These are phyloP conservation scores for Alloteropsis semialata DNA, from an alignment of 176 grass and related monocot species.

Conservation along the genomic window DNA sequence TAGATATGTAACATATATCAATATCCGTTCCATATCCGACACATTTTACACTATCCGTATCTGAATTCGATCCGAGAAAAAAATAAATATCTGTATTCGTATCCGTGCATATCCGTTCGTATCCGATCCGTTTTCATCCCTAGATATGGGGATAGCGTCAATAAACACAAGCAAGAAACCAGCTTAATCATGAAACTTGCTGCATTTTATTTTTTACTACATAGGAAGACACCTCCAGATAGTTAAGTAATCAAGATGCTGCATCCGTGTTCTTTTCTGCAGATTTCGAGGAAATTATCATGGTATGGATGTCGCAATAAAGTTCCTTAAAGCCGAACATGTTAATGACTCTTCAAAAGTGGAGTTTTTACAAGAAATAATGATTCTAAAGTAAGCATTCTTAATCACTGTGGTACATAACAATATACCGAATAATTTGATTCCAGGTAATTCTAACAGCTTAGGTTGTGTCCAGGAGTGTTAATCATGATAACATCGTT, in stretches of 20 bases:
- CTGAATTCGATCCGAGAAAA: too few relatives aligned
- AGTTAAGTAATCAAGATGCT: background rate
- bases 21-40: too few relatives aligned
- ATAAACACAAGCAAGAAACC: background rate
- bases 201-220: background rate
- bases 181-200: background rate
- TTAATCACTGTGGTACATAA: constrained; percentile 16
- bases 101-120: too few relatives aligned
- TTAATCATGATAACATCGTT: constrained; percentile 81
- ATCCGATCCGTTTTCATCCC: too few relatives aligned
- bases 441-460: constrained; percentile 25
- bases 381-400: constrained; percentile 69
- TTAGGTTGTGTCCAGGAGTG: constrained; percentile 57
- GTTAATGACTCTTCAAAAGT: constrained; percentile 64
- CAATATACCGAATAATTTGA: constrained; percentile 10
- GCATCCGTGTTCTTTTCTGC: constrained; percentile 16
- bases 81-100: too few relatives aligned
- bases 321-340: constrained; percentile 70
- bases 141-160: background rate
- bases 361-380: constrained; percentile 95
- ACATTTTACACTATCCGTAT: too few relatives aligned
- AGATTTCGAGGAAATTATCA: constrained; percentile 81
- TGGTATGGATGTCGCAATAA: constrained; percentile 82
- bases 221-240: background rate
- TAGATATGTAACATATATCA: too few relatives aligned